A percentile compares a stretch with the other conserved stretches of the same genome.
Evolutionary conservation across 1,139 yeast genomes (phyloP).

Genomic region (Tardiomyces digboiensis): DNA sequence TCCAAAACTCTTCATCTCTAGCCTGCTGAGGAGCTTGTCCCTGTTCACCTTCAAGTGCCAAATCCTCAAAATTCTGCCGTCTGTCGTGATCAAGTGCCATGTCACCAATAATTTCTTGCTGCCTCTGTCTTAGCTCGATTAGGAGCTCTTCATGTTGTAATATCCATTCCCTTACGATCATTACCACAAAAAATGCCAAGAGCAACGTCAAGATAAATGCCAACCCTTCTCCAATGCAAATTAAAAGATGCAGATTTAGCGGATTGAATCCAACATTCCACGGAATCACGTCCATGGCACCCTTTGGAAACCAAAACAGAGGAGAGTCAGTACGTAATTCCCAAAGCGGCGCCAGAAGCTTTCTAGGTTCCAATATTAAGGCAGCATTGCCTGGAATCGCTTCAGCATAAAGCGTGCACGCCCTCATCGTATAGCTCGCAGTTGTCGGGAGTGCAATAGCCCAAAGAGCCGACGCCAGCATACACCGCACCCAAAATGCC

Average conservation of each 20-base stretch:
- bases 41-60: neutral
- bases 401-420: conserved; percentile 15
- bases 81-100: neutral
- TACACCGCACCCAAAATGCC: conserved; percentile 8
- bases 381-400: conserved; percentile 10
- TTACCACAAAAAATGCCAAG: conserved; percentile 19
- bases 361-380: neutral
- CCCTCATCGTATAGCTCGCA: conserved; percentile 10
- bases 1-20: neutral
- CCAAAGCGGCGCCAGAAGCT: neutral
- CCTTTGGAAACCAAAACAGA: neutral
- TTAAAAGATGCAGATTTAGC: conserved; percentile 1
- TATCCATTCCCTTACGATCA: conserved; percentile 30
- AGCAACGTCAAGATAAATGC: conserved; percentile 19
- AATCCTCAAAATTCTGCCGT: neutral
- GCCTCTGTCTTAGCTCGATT: neutral
- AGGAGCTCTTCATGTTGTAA: conserved; percentile 17
- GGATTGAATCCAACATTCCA: neutral
- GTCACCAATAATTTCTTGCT: neutral
- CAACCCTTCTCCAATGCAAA: conserved; percentile 23
- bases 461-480: conserved; percentile 15
- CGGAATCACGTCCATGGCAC: neutral
- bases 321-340: neutral
- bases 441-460: conserved; percentile 13
- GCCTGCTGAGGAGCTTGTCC: neutral